Evolutionary conservation across 1,139 yeast species (phyloP).

Genomic region (Schwanniomyces etchellsii): DNA sequence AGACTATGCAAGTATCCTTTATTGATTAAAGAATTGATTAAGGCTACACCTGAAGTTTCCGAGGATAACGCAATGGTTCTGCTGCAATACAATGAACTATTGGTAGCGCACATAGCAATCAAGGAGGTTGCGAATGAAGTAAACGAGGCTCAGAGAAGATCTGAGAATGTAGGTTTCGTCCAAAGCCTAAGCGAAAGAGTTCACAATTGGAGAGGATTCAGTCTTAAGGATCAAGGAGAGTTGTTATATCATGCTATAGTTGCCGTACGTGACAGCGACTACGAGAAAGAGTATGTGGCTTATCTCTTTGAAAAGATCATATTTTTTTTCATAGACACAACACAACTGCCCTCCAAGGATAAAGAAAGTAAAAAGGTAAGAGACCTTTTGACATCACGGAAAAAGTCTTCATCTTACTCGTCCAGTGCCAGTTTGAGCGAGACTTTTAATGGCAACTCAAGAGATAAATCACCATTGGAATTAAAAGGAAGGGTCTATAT

Average conservation of each 20-base stretch:
- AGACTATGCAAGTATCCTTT: constrained; percentile 91
- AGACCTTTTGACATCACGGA: constrained; percentile 35
- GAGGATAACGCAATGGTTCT: constrained; percentile 26
- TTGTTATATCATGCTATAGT: constrained; percentile 73
- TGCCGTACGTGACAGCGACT: constrained; percentile 69
- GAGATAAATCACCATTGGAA: constrained; percentile 39
- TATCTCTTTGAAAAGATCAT: constrained; percentile 85
- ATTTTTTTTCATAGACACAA: constrained; percentile 61
- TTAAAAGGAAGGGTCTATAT: constrained; percentile 68
- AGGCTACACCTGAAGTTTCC: constrained; percentile 38
- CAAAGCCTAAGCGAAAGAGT: constrained; percentile 69
- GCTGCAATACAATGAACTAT: constrained; percentile 63
- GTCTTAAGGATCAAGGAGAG: constrained; percentile 77
- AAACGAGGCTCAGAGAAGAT: constrained; percentile 89
- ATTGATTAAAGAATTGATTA: constrained; percentile 67
- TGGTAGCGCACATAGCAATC: constrained; percentile 61
- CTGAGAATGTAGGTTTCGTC: constrained; percentile 75
- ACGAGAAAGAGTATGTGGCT: constrained; percentile 84
- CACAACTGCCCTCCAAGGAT: constrained; percentile 15
- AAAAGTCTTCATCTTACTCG: constrained; percentile 32
- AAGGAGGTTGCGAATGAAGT: constrained; percentile 72
- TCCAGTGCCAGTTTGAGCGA: constrained; percentile 36
- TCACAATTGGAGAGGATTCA: constrained; percentile 92
- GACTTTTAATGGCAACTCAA: constrained; percentile 25
- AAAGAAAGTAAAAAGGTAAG: constrained; percentile 29